These are phyloP conservation scores for Leishmania martiniquensis DNA, from an alignment of 208 protist genomes.

Conservation along the genomic window DNA sequence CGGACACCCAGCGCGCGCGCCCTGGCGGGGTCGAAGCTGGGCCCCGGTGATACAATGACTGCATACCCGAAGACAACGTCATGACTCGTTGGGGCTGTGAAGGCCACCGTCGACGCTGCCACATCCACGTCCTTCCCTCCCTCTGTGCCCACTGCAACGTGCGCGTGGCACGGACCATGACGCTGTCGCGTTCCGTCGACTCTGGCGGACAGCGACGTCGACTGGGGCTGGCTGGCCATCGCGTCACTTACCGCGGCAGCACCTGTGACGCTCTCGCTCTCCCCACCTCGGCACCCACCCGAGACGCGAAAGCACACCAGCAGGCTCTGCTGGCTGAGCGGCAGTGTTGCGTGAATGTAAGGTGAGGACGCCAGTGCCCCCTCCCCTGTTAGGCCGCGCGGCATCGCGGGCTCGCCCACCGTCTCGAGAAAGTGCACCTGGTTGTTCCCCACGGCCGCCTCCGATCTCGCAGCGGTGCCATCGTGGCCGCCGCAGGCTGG, in stretches of 20 bases:
- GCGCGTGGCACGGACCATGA: too few species aligned
- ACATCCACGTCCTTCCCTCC: background rate
- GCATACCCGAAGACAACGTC: conserved; percentile 56
- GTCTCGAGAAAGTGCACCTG: conserved; percentile 21
- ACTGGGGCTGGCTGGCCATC: background rate
- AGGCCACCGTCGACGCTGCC: background rate
- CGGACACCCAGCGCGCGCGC: conserved; percentile 67
- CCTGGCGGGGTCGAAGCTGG: conserved; percentile 51
- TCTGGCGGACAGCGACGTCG: background rate
- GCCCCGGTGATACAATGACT: conserved; percentile 51
- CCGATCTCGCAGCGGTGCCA: background rate
- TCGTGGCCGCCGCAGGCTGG: background rate
- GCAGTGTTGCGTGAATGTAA: conserved; percentile 35
- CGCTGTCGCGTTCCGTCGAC: background rate
- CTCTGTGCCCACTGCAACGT: background rate
- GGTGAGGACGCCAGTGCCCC: background rate
- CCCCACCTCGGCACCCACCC: background rate
- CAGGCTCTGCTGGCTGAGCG: conserved; percentile 35
- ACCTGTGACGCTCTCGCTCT: background rate
- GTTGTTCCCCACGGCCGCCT: background rate
- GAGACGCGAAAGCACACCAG: conserved; percentile 52
- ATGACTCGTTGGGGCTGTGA: conserved; percentile 4
- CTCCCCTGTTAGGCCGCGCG: background rate
- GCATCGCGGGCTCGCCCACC: background rate
- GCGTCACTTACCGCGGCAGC: background rate